Percentiles rank a stretch among this genome's conserved stretches.
phyloP scores from a whole-genome alignment of 169 alveolate genomes.

The Plasmodium gonderi region DNA sequence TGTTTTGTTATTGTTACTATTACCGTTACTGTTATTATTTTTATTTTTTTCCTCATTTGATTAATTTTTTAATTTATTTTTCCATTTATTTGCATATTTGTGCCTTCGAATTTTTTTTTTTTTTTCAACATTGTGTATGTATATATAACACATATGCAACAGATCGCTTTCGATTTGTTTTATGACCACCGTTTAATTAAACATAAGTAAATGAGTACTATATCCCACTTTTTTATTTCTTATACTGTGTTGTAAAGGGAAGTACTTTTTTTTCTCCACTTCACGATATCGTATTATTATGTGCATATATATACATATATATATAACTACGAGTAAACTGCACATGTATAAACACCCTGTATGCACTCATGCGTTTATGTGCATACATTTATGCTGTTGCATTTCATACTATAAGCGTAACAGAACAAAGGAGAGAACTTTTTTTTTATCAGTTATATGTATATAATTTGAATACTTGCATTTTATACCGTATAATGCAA shows the following conservation, averaged over 20 bases:
- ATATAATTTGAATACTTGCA: no score
- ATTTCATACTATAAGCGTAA: no score
- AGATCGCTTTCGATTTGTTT: background rate
- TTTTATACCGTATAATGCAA: no score
- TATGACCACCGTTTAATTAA: background rate
- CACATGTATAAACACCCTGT: background rate
- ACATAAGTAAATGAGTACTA: background rate
- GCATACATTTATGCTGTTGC: no score
- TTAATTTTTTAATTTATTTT: background rate
- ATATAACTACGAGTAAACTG: no score
- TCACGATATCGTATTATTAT: no score
- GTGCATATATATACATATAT: no score
- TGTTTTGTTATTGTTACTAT: background rate
- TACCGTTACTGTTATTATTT: background rate
- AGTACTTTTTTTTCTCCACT: background rate
- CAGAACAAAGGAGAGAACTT: no score
- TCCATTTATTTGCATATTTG: no score
- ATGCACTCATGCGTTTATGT: background rate
- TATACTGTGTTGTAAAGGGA: background rate
- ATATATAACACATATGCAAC: background rate
- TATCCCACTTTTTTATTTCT: background rate
- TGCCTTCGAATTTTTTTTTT: background rate
- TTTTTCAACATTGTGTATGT: background rate
- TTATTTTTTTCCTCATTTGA: background rate
- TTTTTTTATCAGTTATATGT: no score